Evolutionary conservation across 2,329 filamentous ascomycete species (phyloP).

Genomic region (Acrocalymma vagum): DNA sequence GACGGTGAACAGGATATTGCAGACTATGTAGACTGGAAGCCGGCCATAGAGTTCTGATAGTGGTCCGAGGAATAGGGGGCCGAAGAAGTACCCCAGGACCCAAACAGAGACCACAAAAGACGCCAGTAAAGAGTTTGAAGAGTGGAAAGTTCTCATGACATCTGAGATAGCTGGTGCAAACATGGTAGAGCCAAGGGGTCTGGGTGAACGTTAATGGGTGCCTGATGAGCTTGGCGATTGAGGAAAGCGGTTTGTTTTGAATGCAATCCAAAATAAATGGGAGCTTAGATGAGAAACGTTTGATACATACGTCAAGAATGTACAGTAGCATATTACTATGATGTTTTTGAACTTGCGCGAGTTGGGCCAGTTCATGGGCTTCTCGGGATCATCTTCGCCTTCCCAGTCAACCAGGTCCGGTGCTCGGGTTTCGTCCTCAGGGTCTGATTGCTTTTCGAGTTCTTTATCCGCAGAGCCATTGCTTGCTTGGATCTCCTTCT

Average conservation of each 20-base stretch:
- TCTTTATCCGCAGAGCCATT: too few species aligned
- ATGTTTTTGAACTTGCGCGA: conserved; percentile 34
- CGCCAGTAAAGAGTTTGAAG: conserved; percentile 14
- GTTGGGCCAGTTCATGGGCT: conserved; percentile 66
- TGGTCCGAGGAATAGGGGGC: conserved; percentile 30
- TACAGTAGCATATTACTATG: conserved; percentile 30
- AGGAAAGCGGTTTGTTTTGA: not conserved
- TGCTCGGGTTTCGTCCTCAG: too few species aligned
- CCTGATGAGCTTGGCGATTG: too few species aligned
- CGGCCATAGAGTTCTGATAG: conserved; percentile 35
- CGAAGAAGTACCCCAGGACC: conserved; percentile 26
- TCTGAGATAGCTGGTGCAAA: conserved; percentile 51
- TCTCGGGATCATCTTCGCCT: conserved; percentile 60
- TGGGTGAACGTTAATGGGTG: conserved; percentile 30
- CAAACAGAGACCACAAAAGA: conserved; percentile 28
- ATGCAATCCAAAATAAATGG: not conserved
- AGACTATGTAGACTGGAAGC: conserved; percentile 22
- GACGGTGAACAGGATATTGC: conserved; percentile 53
- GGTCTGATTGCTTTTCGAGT: too few species aligned
- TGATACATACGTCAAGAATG: conserved; percentile 36
- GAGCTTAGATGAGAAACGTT: conserved; percentile 4
- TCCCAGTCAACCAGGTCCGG: conserved; percentile 65
- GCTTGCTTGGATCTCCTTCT: too few species aligned
- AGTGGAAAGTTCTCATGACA: conserved; percentile 66
- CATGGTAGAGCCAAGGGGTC: conserved; percentile 62